These are phyloP conservation scores for Colletotrichum tabaci DNA, from an alignment of 2,329 filamentous ascomycete species.

Conservation along the genomic window DNA sequence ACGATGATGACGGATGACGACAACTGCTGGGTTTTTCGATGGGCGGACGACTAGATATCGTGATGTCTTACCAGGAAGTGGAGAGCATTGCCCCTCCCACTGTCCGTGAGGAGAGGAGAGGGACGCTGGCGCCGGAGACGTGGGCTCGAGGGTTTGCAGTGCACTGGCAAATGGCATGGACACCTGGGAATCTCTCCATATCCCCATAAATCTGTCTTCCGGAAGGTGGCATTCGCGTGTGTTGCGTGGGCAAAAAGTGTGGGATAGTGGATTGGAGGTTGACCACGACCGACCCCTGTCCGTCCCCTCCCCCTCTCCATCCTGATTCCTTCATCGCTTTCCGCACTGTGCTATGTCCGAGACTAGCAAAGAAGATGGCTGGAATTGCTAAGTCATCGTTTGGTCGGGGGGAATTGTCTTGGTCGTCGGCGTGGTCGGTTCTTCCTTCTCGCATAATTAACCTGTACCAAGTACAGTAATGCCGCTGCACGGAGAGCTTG, in stretches of 20 bases:
- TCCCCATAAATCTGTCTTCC: conserved; percentile 6
- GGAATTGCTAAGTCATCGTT: conserved; percentile 17
- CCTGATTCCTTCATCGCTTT: conserved; percentile 5
- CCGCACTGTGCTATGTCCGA: neutral
- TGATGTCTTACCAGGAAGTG: conserved; percentile 3
- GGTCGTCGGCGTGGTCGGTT: conserved; percentile 17
- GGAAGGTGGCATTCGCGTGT: conserved; percentile 27
- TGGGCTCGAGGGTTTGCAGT: conserved; percentile 6
- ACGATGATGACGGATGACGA: conserved; percentile 37
- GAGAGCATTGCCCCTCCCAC: conserved; percentile 21
- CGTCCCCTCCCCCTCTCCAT: conserved; percentile 3
- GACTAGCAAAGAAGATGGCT: conserved; percentile 18
- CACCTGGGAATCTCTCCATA: conserved; percentile 13
- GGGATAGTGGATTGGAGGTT: conserved; percentile 24
- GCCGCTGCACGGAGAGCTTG: conserved; percentile 32
- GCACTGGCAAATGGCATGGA: neutral
- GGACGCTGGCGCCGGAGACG: neutral
- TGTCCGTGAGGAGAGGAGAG: conserved; percentile 16
- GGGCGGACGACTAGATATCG: conserved; percentile 1
- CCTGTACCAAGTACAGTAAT: conserved; percentile 12
- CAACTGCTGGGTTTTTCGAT: conserved; percentile 9
- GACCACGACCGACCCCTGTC: conserved; percentile 17
- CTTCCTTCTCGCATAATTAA: neutral
- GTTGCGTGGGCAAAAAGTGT: conserved; percentile 19
- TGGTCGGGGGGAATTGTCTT: conserved; percentile 14